Evolutionary conservation across 176 grass and related monocot genomes (phyloP), one percentile per base, ranked within the genome.

Genomic region (Hordeum marinum): DNA sequence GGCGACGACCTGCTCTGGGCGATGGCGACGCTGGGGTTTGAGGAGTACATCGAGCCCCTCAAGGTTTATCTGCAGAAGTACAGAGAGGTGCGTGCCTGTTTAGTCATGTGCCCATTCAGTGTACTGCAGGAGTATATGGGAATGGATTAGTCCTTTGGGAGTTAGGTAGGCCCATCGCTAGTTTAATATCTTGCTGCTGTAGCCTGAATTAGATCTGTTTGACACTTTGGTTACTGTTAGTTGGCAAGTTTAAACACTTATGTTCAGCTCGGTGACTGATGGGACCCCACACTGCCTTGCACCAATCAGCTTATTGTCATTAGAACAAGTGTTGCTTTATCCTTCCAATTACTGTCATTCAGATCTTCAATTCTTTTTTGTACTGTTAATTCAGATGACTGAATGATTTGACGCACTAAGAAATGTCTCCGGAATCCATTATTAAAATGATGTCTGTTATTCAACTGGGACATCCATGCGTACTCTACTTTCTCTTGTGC

Each of bases 21-120:
- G 40, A 94, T 94, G 93, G 90, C 90, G 0, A 94, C 93, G 14
- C 69, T 94, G 45, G 93, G 93, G 1, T 94, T 94, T 8, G 93
- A 94, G 71, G 93, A 94, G 9, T 94, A 94, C 80, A 92, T 94
- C 9, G 93, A 92, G 14, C 93, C 93, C 8, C 93, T 94, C 82
- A 94, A 92, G 72, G 72, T 88, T 75, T 94, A 94, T 81, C 82
- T 94, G 41, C 87, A 90, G 17, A 94, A 90, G 80, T 94, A 90
- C 77, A 92, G 93, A 84, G 93, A 94, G 90, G 93, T 94, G 25
- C 7, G 45, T 83, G 13, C 45, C 61, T 27, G 41, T 52, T 40
- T 37, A 15, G n/a, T 60, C 26, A 61, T 61, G 46, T 42, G n/a
- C n/a, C n/a, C n/a, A n/a, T n/a, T n/a, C n/a, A n/a, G n/a, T n/a